A percentile compares a stretch with the other conserved stretches of the same genome.
These are phyloP conservation scores for Linderniella brevidens DNA, from an alignment of 257 asterid genomes.

Conservation along the genomic window DNA sequence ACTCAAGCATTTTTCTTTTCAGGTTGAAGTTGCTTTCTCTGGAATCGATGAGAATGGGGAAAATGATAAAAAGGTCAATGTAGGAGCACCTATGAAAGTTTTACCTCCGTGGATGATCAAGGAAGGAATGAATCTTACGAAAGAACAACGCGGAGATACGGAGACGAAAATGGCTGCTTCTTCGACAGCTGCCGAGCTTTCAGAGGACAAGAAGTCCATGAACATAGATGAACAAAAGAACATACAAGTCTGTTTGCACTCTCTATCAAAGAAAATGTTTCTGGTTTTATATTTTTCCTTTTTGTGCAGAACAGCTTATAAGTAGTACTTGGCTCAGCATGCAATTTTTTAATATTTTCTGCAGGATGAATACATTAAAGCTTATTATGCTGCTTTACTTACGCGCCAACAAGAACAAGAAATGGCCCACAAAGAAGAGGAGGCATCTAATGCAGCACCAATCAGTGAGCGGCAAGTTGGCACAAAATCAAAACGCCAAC, in stretches of 20 bases:
- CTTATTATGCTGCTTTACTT: slow-evolving; percentile 74
- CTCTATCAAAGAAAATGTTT: neutral
- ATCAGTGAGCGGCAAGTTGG: slow-evolving; percentile 66
- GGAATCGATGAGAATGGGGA: slow-evolving; percentile 66
- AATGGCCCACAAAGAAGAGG: slow-evolving; percentile 31
- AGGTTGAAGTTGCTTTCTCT: slow-evolving; percentile 92
- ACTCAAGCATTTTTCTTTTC: slow-evolving; percentile 2
- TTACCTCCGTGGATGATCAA: slow-evolving; percentile 98
- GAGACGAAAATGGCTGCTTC: slow-evolving; percentile 42
- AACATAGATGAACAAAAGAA: slow-evolving; percentile 36
- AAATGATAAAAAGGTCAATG: slow-evolving; percentile 30
- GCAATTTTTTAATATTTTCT: slow-evolving; percentile 7
- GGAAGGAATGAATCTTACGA: slow-evolving; percentile 79
- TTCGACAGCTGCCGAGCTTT: slow-evolving; percentile 20
- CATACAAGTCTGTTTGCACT: slow-evolving; percentile 25
- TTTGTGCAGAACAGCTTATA: neutral
- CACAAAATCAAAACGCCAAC: slow-evolving; percentile 52
- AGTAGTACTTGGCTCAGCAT: neutral
- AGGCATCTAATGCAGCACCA: slow-evolving; percentile 14
- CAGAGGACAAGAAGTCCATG: slow-evolving; percentile 63
- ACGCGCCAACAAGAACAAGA: slow-evolving; percentile 46
- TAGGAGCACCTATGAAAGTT: slow-evolving; percentile 45
- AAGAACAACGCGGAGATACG: slow-evolving; percentile 81
- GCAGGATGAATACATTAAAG: slow-evolving; percentile 74
- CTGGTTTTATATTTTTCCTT: neutral